Percentiles rank a stretch among this genome's conserved stretches.
Evolutionary conservation across 306 rosid species (phyloP).

Genomic region (Sechiopsis laciniata): DNA sequence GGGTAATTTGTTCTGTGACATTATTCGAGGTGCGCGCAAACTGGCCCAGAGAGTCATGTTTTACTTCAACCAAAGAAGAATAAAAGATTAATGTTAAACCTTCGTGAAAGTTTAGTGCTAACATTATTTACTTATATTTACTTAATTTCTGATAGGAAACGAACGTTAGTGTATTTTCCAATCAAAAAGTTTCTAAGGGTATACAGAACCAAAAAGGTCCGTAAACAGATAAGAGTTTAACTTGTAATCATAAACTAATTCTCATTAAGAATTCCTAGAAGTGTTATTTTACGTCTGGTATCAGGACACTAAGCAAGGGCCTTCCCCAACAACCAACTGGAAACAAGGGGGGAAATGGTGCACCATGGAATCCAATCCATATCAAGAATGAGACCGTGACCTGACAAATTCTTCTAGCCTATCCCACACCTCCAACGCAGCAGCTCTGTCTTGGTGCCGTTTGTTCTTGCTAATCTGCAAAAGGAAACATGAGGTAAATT

Average conservation of each 20-base stretch:
- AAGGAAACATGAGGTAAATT: slow-evolving; percentile 8
- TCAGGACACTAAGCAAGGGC: slow-evolving; percentile 5
- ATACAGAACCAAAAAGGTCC: not conserved
- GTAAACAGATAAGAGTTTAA: not conserved
- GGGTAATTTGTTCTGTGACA: too few relatives aligned
- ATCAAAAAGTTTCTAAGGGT: not conserved
- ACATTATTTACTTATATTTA: not conserved
- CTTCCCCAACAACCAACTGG: not conserved
- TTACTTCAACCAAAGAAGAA: not conserved
- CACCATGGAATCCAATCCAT: slow-evolving; percentile 10
- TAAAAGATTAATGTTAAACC: not conserved
- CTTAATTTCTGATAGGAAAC: not conserved
- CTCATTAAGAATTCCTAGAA: slow-evolving; percentile 8
- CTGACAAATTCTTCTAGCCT: slow-evolving; percentile 88
- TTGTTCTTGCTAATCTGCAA: slow-evolving; percentile 93
- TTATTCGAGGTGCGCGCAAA: too few relatives aligned
- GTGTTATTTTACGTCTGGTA: slow-evolving; percentile 7
- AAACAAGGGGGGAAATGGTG: not conserved
- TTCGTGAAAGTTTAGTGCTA: not conserved
- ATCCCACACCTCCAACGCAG: slow-evolving; percentile 98
- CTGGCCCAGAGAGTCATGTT: too few relatives aligned
- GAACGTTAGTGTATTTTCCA: not conserved
- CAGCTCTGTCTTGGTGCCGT: slow-evolving; percentile 96
- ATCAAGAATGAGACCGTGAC: slow-evolving; percentile 86
- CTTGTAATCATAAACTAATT: slow-evolving; percentile 10